Evolutionary conservation across 2,329 filamentous ascomycete species (phyloP).

Genomic region (Claviceps arundinis): DNA sequence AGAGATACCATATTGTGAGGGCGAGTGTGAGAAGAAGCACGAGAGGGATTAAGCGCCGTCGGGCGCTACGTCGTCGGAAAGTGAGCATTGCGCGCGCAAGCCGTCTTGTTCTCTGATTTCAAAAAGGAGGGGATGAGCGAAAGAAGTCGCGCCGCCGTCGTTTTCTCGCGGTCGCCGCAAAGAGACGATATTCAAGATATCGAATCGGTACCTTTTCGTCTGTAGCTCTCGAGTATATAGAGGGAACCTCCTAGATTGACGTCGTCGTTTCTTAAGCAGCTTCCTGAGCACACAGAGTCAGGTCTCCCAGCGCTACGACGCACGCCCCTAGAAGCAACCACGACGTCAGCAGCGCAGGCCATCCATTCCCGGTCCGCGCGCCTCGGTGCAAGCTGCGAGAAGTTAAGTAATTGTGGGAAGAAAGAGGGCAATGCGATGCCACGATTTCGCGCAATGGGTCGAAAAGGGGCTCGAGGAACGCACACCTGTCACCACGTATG

Average conservation of each 20-base stretch:
- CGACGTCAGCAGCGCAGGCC: neutral
- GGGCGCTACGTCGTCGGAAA: conserved; percentile 14
- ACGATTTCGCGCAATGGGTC: too few relatives aligned
- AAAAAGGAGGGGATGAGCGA: neutral
- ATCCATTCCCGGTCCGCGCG: neutral
- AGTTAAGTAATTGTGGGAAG: neutral
- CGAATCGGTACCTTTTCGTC: too few relatives aligned
- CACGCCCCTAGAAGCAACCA: neutral
- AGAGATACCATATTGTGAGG: conserved; percentile 14
- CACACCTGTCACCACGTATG: too few relatives aligned
- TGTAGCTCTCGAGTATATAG: too few relatives aligned
- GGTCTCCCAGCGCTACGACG: neutral
- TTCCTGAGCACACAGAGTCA: neutral
- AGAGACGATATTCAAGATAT: too few relatives aligned
- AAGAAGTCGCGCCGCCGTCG: neutral
- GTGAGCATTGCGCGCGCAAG: conserved; percentile 8
- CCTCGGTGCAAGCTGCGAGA: neutral
- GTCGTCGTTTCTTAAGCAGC: neutral
- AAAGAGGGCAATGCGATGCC: too few relatives aligned
- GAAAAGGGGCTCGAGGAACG: too few relatives aligned
- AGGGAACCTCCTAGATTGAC: too few relatives aligned
- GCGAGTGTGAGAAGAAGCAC: conserved; percentile 13
- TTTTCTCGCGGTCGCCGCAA: too few relatives aligned
- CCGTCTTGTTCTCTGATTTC: neutral
- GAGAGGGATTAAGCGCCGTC: conserved; percentile 16